Evolutionary conservation across 1,284 basidiomycete genomes (phyloP).

Genomic region (Ceratobasidium sp.): DNA sequence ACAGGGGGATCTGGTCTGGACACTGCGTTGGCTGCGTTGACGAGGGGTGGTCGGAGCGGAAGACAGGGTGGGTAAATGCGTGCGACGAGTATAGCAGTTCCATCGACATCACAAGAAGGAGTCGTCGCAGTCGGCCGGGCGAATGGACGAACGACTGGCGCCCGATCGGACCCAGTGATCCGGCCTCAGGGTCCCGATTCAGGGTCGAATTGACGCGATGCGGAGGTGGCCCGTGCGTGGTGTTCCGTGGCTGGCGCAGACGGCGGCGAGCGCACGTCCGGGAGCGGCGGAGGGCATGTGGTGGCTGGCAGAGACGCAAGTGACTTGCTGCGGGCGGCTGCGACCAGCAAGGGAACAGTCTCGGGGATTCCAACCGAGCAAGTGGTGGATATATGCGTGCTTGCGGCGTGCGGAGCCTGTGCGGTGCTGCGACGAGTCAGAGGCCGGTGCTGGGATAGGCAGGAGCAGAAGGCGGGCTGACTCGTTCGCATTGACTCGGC

Average conservation of each 20-base stretch:
- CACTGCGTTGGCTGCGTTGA: neutral
- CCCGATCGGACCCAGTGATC: constrained; percentile 5
- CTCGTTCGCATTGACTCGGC: constrained; percentile 3
- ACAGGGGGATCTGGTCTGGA: neutral
- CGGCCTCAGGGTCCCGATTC: constrained; percentile 17
- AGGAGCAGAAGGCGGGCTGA: neutral
- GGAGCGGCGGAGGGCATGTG: neutral
- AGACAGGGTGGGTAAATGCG: neutral
- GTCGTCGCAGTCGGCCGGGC: no score
- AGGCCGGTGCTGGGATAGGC: neutral
- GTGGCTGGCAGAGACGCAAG: neutral
- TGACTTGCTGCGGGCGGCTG: neutral
- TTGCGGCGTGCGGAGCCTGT: neutral
- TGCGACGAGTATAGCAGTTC: no score
- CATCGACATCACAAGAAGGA: no score
- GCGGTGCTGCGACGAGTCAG: neutral
- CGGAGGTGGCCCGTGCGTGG: constrained; percentile 14
- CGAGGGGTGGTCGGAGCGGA: neutral
- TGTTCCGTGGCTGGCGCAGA: neutral
- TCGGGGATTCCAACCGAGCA: neutral
- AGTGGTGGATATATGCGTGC: no score
- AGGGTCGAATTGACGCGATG: neutral
- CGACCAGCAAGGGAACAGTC: no score
- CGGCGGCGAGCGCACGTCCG: neutral
- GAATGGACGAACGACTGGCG: neutral